These are phyloP conservation scores for Pseudogymnoascus sp. DNA, from an alignment of 2,329 filamentous ascomycete genomes.

Conservation along the genomic window DNA sequence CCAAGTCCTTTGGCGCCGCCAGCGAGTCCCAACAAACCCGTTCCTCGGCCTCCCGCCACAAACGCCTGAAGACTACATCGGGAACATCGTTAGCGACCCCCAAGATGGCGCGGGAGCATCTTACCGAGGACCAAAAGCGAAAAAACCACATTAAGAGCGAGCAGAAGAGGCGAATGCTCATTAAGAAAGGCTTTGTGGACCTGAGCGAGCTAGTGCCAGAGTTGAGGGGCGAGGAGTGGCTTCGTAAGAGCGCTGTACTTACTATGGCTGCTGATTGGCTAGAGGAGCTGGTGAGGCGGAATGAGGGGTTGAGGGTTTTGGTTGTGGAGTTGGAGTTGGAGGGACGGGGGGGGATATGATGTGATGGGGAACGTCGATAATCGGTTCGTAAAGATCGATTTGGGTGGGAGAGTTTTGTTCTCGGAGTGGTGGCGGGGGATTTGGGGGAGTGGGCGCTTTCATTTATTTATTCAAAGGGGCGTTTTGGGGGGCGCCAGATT, in stretches of 20 bases:
- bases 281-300: constrained; percentile 62
- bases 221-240: constrained; percentile 61
- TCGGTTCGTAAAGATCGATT: too few relatives aligned
- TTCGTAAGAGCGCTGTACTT: constrained; percentile 77
- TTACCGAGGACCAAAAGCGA: constrained; percentile 72
- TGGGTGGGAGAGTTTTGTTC: too few relatives aligned
- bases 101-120: constrained; percentile 50
- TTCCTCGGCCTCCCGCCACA: constrained; percentile 25
- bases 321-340: constrained; percentile 41
- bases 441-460: too few relatives aligned
- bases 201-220: constrained; percentile 69
- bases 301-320: constrained; percentile 49
- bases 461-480: too few relatives aligned
- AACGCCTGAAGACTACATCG: constrained; percentile 43
- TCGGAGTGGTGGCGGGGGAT: too few relatives aligned
- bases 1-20: constrained; percentile 23
- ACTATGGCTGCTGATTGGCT: constrained; percentile 69
- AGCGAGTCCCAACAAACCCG: constrained; percentile 16
- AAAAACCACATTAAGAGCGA: constrained; percentile 83
- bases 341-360: constrained; percentile 12
- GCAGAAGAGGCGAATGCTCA: constrained; percentile 73
- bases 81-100: constrained; percentile 18
- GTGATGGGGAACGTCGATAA: background rate
- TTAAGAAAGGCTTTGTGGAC: constrained; percentile 74
- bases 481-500: too few relatives aligned